phyloP scores from a whole-genome alignment of 1,139 yeast genomes.

The Debaryomyces sp. region DNA sequence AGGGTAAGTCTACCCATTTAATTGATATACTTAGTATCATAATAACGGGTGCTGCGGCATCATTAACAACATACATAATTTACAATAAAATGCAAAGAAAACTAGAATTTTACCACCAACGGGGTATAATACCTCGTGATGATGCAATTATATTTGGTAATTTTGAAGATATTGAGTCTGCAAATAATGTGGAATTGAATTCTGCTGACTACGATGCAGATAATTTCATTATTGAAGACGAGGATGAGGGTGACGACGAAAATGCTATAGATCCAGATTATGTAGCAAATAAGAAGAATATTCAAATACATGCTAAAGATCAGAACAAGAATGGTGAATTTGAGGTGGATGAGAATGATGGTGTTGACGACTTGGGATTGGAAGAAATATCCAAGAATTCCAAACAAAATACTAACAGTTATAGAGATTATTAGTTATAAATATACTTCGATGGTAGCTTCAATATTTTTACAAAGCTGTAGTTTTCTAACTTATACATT shows the following conservation, averaged over 20 bases:
- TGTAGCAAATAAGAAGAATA: neutral
- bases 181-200: constrained; percentile 35
- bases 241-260: constrained; percentile 20
- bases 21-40: constrained; percentile 67
- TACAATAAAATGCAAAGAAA: constrained; percentile 61
- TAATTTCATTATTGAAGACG: constrained; percentile 40
- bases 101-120: constrained; percentile 33
- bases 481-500: neutral
- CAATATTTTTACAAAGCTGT: neutral
- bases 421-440: constrained; percentile 7
- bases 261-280: neutral
- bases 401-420: neutral
- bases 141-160: constrained; percentile 45
- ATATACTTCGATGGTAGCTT: neutral
- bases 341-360: constrained; percentile 2
- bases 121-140: constrained; percentile 20
- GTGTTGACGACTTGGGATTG: constrained; percentile 6
- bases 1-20: constrained; percentile 53
- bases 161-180: constrained; percentile 37
- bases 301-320: neutral
- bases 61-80: constrained; percentile 68
- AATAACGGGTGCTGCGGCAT: constrained; percentile 59
- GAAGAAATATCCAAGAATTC: constrained; percentile 1
- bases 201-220: constrained; percentile 40
- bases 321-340: constrained; percentile 1